phyloP scores from a whole-genome alignment of 2,329 filamentous ascomycete species.

The Amauroascus niger region DNA sequence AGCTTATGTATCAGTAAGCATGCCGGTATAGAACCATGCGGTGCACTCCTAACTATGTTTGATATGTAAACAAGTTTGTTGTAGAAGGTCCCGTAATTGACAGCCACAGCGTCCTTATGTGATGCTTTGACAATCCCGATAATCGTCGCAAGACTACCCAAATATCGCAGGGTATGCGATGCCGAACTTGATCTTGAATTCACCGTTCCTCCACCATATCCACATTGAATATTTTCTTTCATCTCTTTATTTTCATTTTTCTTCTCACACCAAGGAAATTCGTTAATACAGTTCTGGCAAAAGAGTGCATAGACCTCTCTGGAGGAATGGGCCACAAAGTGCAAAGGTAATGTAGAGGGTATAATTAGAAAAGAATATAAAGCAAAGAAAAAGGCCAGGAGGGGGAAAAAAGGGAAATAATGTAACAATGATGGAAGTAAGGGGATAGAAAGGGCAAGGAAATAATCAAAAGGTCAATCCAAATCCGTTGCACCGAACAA shows the following conservation, averaged over 20 bases:
- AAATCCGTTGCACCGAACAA: conserved; percentile 5
- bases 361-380: neutral
- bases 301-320: neutral
- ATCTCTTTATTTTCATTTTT: neutral
- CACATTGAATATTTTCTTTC: neutral
- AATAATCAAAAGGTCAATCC: neutral
- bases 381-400: neutral
- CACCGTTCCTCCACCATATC: neutral
- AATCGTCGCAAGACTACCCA: no score
- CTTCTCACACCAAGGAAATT: conserved; percentile 5
- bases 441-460: neutral
- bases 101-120: no score
- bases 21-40: no score
- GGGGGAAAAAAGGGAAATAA: neutral
- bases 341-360: neutral
- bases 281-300: conserved; percentile 1
- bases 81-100: no score
- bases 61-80: no score
- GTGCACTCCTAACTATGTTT: no score
- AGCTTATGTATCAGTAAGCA: no score
- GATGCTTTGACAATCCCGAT: no score
- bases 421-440: conserved; percentile 3
- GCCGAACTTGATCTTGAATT: no score
- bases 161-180: no score
- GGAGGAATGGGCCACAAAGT: neutral